Evolutionary conservation across 2,329 filamentous ascomycete genomes (phyloP), one percentile per base, ranked within the genome.

Genomic region (Colletotrichum orbiculare): DNA sequence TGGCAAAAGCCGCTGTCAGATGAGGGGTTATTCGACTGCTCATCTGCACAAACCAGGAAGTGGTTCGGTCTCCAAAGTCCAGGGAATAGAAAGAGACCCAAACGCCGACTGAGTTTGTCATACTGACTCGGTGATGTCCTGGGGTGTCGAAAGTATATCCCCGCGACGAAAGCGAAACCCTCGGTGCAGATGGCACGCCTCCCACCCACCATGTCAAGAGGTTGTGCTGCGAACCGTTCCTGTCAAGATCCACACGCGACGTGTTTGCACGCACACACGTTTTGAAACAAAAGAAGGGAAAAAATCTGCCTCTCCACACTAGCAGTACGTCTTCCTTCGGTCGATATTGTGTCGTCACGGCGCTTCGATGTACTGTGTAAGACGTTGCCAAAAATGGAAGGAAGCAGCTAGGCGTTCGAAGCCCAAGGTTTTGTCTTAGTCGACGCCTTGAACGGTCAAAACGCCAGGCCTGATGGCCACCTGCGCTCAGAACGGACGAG

Each of bases 401-500:
- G 42, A 43, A 50, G 46, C 52, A 45, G 41, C 57, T 50, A 52
- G 52, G 35, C 52, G 33, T 42, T n/a, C 35, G 35, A n/a, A 49
- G 48, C 56, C 49, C 45, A 25, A 62, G 57, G 57, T 47, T 52
- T 64, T 45, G 57, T 46, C 57, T 41, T 55, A 47, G 50, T 45
- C 57, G 45, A 13, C 62, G 45, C 50, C 41, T n/a, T 15, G 34
- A 53, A 52, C 38, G 43, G 15, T 37, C 63, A 57, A 62, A 53
- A 47, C 39, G 25, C 37, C 47, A 38, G 33, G 58, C 37, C 33
- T n/a, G 17, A 13, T 17, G 15, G 37, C 38, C 37, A 35, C 37
- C 43, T 47, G 53, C 52, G 63, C 58, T 25, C 53, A 57, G 58
- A 49, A 45, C 53, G 58, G 34, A 45, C 62, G 63, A 57, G 58